phyloP scores from a whole-genome alignment of 2,329 filamentous ascomycete genomes.

The Ceratocystis variospora region DNA sequence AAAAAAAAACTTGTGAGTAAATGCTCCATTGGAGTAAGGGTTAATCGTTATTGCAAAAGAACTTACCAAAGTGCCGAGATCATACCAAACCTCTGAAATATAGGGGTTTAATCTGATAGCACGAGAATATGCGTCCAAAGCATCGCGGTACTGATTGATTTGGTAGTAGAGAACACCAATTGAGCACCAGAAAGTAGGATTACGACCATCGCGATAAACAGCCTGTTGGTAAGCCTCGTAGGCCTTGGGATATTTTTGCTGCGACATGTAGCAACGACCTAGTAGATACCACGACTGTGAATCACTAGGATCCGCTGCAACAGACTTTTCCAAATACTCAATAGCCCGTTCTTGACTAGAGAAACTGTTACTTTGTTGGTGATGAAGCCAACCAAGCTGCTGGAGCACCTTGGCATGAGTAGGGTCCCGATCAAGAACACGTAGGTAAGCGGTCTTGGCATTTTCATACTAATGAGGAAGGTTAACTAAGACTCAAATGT shows the following conservation, averaged over 20 bases:
- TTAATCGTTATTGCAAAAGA: constrained; percentile 19
- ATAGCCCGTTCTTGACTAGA: constrained; percentile 91
- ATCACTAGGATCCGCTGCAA: constrained; percentile 81
- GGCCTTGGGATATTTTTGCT: constrained; percentile 96
- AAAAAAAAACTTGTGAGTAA: constrained; percentile 21
- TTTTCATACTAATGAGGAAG: constrained; percentile 59
- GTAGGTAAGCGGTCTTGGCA: constrained; percentile 81
- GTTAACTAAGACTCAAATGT: constrained; percentile 20
- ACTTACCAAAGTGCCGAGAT: constrained; percentile 84
- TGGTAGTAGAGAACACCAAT: constrained; percentile 98
- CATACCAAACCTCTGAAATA: constrained; percentile 99
- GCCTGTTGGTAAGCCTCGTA: constrained; percentile 98
- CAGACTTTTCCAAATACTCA: constrained; percentile 93
- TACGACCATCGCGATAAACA: constrained; percentile 92
- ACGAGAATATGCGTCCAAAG: constrained; percentile 90
- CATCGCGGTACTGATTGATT: constrained; percentile 98
- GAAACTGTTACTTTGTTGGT: constrained; percentile 87
- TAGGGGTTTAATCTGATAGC: constrained; percentile 94
- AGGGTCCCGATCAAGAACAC: constrained; percentile 85
- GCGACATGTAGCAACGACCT: constrained; percentile 97
- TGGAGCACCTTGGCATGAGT: constrained; percentile 97
- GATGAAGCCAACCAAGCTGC: constrained; percentile 93
- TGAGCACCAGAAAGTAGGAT: constrained; percentile 98
- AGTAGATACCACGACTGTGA: constrained; percentile 98
- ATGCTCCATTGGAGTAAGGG: constrained; percentile 21